These are phyloP conservation scores for Psilocybe sp. DNA, from an alignment of 768 basidiomycete species.

Conservation along the genomic window DNA sequence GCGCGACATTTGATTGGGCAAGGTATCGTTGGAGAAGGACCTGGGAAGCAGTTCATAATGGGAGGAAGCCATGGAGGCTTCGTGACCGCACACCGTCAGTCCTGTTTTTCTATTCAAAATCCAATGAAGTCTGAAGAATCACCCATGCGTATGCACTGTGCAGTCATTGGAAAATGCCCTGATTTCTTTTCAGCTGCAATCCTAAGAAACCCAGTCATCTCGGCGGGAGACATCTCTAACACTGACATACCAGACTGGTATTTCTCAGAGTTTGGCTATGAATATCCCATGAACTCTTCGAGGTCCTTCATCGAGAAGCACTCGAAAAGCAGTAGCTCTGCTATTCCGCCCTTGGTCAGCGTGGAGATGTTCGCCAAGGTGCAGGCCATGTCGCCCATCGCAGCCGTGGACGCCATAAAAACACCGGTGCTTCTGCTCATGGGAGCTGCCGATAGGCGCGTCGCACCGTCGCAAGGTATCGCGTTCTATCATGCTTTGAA, in stretches of 20 bases:
- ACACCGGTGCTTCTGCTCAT: constrained; percentile 56
- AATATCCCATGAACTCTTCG: constrained; percentile 35
- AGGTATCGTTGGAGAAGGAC: constrained; percentile 45
- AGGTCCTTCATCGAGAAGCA: constrained; percentile 4
- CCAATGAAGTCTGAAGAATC: background rate
- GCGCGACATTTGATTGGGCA: constrained; percentile 46
- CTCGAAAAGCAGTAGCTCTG: background rate
- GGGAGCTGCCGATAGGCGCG: constrained; percentile 60
- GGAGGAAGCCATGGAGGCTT: constrained; percentile 78
- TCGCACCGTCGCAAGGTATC: constrained; percentile 59
- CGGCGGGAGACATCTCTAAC: constrained; percentile 48
- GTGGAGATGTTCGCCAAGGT: constrained; percentile 42
- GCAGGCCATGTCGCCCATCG: constrained; percentile 53
- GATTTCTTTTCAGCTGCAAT: constrained; percentile 59
- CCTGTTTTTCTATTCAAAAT: background rate
- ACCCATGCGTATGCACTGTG: background rate
- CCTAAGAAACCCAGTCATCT: constrained; percentile 69
- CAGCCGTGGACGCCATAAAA: constrained; percentile 45
- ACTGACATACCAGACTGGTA: constrained; percentile 76
- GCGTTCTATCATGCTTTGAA: constrained; percentile 68
- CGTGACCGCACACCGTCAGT: constrained; percentile 54
- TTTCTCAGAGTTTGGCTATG: constrained; percentile 43
- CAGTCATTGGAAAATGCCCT: constrained; percentile 65
- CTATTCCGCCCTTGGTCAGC: constrained; percentile 34
- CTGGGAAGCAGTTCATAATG: constrained; percentile 50